Base-by-base conservation (phyloP, 805 yeast genomes). In the Metschnikowia amazonensis region DNA sequence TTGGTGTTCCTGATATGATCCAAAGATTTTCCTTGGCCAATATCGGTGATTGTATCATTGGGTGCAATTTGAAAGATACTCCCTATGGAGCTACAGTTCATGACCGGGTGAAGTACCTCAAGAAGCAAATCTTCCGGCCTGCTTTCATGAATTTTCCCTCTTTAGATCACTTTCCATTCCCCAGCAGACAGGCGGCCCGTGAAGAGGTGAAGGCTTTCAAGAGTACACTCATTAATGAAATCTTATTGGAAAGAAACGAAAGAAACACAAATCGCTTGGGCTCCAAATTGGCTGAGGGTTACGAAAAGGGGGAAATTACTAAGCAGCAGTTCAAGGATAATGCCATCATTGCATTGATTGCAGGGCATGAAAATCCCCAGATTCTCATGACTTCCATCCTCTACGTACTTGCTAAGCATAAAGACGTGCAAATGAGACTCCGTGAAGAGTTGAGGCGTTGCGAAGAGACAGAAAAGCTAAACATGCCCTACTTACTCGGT, bases 361-460 rank as follows among this genome's bases (percentile, higher is more conserved):
- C 85, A 0, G 85, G 84, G 0, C 85, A 80, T 58, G 85, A 80
- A 52, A 80, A 80, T 49, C 85, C 85, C 0, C 80, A 78, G 48
- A 55, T 80, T 20, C 59, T 79, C 9, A 52, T 79, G 48, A 68
- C 76, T 0, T 75, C 81, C 0, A 53, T 74, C 5, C 50, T 80
- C 1, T 79, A 71, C 46, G 50, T 76, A 11, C 52, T 80, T 23
- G 77, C 76, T 1, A 79, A 78, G 47, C 43, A 71, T 50, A 61
- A 60, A 1, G 40, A 50, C 0, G 45, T 66, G 6, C 81, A 76
- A 48, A 27, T 42, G 1, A 47, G 49, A 8, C 46, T 74, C 5
- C 55, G 77, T 33, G 11, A 44, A 3, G 56, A 59, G 37, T 20
- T 56, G 14, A 16, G 3, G 1, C 30, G 33, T 4, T 14, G 24